Evolutionary conservation across 768 basidiomycete species (phyloP), one percentile per base, ranked within the genome.

Genomic region (Pleurotus ostreatus): DNA sequence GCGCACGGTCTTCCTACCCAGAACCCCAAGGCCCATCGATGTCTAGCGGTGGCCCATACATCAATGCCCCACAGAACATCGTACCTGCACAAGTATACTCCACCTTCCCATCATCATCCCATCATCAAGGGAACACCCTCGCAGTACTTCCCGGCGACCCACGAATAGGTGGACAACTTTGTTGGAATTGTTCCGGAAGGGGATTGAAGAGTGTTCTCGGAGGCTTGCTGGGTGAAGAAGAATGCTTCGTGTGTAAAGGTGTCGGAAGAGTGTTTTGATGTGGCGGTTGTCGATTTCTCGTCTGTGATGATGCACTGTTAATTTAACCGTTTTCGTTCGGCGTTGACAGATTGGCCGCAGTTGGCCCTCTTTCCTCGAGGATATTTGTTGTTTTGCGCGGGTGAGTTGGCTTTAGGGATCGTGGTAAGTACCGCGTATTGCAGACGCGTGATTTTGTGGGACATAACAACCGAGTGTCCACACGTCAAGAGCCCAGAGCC

Each of bases 91-190:
- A 44, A 25, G 41, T 46, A 45, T 46, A 65, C 39, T 52, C 57
- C 26, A 53, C 41, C 37, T 25, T 23, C 20, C 57, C 61, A 18
- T 26, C 58, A 38, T 40, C 51, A 15, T 15, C 49, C 41, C 44
- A 55, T 9, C 68, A 70, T 1, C 67, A 70, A 1, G 77, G 75
- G 0, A 68, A 77, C 15, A 68, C 81, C 12, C 60, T 78, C 1
- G 73, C 85, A 2, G 78, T 86, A 52, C 58, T 58, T 0, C 79
- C 90, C 0, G 90, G 90, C 2, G 90, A 92, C 66, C 75, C 85
- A 18, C 68, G 89, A 46, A 69, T 92, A 7, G 90, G 89, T 2
- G 90, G 91, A 0, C 61, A 69, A 44, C 52, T 78, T 60, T 92
- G 91, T 66, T 81, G 77, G 80, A 71, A 76, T 20, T 92, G 90